Conservation (phyloP, 192 early-diverging fungal species). For the Chytriomyces sp. region DNA sequence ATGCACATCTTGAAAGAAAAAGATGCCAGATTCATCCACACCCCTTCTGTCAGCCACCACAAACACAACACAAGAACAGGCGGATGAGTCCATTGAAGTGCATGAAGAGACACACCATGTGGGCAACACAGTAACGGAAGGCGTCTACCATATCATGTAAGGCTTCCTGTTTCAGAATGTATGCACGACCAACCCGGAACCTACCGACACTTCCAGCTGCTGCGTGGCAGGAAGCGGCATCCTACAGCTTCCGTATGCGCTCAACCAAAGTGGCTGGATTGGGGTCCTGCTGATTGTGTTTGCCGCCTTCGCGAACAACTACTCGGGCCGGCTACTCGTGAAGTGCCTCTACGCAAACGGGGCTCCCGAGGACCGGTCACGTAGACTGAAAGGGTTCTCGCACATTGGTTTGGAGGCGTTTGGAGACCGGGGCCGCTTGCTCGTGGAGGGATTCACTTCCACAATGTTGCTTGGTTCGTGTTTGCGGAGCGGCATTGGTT, state of each 20-base stretch:
- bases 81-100: too few relatives aligned
- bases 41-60: too few relatives aligned
- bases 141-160: slow-evolving; percentile 35
- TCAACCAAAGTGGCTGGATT: slow-evolving; percentile 77
- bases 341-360: slow-evolving; percentile 73
- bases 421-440: slow-evolving; percentile 63
- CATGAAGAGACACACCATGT: neutral
- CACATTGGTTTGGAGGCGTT: slow-evolving; percentile 71
- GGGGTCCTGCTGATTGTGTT: slow-evolving; percentile 70
- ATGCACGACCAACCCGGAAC: neutral
- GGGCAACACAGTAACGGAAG: slow-evolving; percentile 26
- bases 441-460: slow-evolving; percentile 65
- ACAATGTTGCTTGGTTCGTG: slow-evolving; percentile 64
- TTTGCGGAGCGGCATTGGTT: neutral
- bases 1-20: too few relatives aligned
- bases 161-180: neutral
- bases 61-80: too few relatives aligned
- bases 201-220: slow-evolving; percentile 40
- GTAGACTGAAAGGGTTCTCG: slow-evolving; percentile 46
- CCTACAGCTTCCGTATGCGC: slow-evolving; percentile 80
- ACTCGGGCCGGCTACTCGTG: slow-evolving; percentile 73
- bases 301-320: slow-evolving; percentile 68
- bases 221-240: slow-evolving; percentile 81
- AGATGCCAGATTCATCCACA: too few relatives aligned
- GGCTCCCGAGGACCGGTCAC: slow-evolving; percentile 19